Conservation (phyloP, 1,139 yeast genomes). For the Zhuliangozyma blackwelliae region DNA sequence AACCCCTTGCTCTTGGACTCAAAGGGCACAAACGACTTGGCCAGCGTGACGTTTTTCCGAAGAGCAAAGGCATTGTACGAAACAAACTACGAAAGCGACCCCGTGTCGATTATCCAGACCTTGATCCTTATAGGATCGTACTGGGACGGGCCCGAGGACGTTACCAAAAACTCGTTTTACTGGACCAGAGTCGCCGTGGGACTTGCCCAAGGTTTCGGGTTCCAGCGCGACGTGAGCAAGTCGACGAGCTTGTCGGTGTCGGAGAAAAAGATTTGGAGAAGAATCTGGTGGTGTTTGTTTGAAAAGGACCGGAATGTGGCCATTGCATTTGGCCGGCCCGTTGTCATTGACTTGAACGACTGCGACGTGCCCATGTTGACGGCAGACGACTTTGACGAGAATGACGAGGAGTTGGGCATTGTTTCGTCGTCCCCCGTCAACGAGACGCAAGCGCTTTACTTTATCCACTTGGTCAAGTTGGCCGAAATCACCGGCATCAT, state of each 20-base stretch:
- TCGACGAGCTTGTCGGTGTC: slow-evolving; percentile 25
- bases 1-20: slow-evolving; percentile 56
- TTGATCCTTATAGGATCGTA: slow-evolving; percentile 63
- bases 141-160: slow-evolving; percentile 80
- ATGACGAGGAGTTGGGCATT: slow-evolving; percentile 35
- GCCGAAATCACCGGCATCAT: slow-evolving; percentile 75
- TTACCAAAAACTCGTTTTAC: slow-evolving; percentile 67
- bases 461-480: slow-evolving; percentile 62
- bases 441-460: slow-evolving; percentile 49
- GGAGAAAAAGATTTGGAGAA: slow-evolving; percentile 60
- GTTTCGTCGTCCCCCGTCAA: slow-evolving; percentile 44
- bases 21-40: slow-evolving; percentile 52
- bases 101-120: slow-evolving; percentile 62
- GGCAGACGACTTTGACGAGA: slow-evolving; percentile 59
- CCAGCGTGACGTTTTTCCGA: slow-evolving; percentile 64
- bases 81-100: slow-evolving; percentile 68
- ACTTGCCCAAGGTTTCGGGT: slow-evolving; percentile 76
- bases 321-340: slow-evolving; percentile 76
- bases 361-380: slow-evolving; percentile 76
- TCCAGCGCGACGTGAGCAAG: slow-evolving; percentile 52
- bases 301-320: slow-evolving; percentile 68
- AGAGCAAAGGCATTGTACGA: slow-evolving; percentile 78
- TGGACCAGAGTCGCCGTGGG: slow-evolving; percentile 75
- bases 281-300: slow-evolving; percentile 80
- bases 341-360: slow-evolving; percentile 65